Conservation (phyloP, 2,329 filamentous ascomycete genomes). For the Penicillium carneum region DNA sequence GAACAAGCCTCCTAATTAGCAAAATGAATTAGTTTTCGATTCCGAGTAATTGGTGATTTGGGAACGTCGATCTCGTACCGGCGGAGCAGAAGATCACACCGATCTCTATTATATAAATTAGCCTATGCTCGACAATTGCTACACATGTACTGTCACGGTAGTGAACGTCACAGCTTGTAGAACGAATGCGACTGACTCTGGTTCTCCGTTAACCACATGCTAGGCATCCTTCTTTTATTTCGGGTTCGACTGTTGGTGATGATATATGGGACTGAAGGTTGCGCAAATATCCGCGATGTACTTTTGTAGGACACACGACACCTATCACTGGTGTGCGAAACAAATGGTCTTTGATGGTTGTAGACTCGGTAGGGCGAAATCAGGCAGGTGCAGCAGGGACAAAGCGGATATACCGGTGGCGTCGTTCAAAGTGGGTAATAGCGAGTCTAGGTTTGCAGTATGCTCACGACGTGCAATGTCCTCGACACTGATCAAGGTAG, state of each 20-base stretch:
- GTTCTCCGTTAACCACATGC: conserved; percentile 94
- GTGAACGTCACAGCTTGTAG: background rate
- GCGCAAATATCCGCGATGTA: background rate
- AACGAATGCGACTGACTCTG: conserved; percentile 73
- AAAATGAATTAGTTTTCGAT: conserved; percentile 27
- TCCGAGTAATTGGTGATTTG: background rate
- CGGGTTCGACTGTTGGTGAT: background rate
- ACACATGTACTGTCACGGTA: background rate
- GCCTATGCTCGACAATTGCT: conserved; percentile 15
- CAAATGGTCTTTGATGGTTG: background rate
- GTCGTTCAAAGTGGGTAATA: background rate
- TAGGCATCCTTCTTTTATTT: conserved; percentile 68
- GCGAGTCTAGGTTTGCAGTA: background rate
- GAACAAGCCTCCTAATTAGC: conserved; percentile 81
- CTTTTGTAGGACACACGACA: background rate
- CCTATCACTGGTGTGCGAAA: background rate
- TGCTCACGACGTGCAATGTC: no score
- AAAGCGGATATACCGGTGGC: background rate
- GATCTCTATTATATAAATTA: conserved; percentile 71
- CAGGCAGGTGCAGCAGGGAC: conserved; percentile 1
- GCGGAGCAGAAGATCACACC: conserved; percentile 97
- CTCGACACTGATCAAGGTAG: background rate
- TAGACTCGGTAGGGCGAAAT: conserved; percentile 3
- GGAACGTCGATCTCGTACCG: conserved; percentile 65
- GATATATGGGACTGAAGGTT: background rate